phyloP scores from a whole-genome alignment of 805 yeast species.

The Vanderwaltozyma yarrowii region DNA sequence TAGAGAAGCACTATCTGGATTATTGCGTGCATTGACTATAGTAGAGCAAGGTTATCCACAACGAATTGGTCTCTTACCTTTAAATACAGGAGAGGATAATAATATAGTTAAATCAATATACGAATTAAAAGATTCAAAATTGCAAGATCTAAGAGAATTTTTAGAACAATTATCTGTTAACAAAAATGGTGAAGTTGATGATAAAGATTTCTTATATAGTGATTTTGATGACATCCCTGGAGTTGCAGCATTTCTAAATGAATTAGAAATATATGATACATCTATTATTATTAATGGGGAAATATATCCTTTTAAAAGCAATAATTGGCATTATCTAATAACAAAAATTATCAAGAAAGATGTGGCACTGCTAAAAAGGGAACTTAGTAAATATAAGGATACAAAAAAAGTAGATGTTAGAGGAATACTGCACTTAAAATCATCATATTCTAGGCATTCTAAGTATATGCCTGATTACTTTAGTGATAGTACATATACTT shows the following conservation, averaged over 20 bases:
- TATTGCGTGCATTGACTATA: constrained; percentile 40
- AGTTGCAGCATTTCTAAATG: constrained; percentile 21
- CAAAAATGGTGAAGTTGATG: constrained; percentile 5
- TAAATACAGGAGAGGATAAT: constrained; percentile 23
- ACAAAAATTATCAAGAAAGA: constrained; percentile 49
- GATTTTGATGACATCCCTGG: constrained; percentile 12
- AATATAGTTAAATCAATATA: constrained; percentile 17
- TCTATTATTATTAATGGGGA: constrained; percentile 66
- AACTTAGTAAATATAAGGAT: constrained; percentile 8
- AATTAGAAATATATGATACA: constrained; percentile 38
- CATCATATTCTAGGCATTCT: constrained; percentile 35
- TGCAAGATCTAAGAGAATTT: constrained; percentile 10
- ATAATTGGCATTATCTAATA: constrained; percentile 45
- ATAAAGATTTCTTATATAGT: neutral
- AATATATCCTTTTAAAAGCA: constrained; percentile 38
- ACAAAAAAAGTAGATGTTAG: constrained; percentile 15
- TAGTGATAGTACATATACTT: constrained; percentile 24
- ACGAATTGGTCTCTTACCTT: constrained; percentile 75
- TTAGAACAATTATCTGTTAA: constrained; percentile 10
- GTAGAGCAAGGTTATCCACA: constrained; percentile 56
- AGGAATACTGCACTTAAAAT: constrained; percentile 22
- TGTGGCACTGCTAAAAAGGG: constrained; percentile 21
- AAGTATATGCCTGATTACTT: constrained; percentile 41
- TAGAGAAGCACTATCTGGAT: constrained; percentile 36
- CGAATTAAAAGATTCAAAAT: constrained; percentile 12